phyloP scores from a whole-genome alignment of 2,329 filamentous ascomycete species.

The Sporothrix phasma region DNA sequence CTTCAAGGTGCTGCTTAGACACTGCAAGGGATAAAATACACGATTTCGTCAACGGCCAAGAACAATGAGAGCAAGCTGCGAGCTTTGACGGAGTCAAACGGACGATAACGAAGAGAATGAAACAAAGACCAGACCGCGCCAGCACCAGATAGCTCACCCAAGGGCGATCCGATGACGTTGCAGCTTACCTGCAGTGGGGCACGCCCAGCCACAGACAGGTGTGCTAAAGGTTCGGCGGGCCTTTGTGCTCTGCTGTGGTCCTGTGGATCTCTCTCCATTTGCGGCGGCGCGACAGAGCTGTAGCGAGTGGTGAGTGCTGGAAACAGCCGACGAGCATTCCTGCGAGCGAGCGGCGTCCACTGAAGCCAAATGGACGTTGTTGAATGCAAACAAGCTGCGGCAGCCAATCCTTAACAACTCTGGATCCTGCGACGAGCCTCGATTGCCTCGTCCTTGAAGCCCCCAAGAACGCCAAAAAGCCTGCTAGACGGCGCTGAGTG shows the following conservation, averaged over 20 bases:
- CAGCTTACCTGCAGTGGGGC: background rate
- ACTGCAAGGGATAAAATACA: background rate
- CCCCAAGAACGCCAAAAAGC: background rate
- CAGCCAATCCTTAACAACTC: background rate
- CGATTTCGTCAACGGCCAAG: background rate
- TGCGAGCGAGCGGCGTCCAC: too few relatives aligned
- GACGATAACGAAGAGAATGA: background rate
- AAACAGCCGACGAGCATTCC: too few relatives aligned
- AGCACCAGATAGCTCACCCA: background rate
- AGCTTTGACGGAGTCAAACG: too few relatives aligned
- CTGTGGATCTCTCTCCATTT: background rate
- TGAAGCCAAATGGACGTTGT: too few relatives aligned
- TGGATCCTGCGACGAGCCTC: too few relatives aligned
- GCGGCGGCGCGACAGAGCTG: background rate
- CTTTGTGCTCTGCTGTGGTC: background rate
- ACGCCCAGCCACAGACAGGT: background rate
- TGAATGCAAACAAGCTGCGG: background rate
- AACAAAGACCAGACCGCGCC: background rate
- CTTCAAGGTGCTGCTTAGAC: background rate
- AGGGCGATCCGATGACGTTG: conserved; percentile 3
- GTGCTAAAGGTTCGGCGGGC: background rate
- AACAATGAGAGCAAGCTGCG: background rate
- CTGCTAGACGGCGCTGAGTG: conserved; percentile 5
- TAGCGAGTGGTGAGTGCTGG: too few relatives aligned
- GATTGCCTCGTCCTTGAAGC: background rate